These are phyloP conservation scores for Fusarium sororula DNA, from an alignment of 2,329 filamentous ascomycete genomes.

Conservation along the genomic window DNA sequence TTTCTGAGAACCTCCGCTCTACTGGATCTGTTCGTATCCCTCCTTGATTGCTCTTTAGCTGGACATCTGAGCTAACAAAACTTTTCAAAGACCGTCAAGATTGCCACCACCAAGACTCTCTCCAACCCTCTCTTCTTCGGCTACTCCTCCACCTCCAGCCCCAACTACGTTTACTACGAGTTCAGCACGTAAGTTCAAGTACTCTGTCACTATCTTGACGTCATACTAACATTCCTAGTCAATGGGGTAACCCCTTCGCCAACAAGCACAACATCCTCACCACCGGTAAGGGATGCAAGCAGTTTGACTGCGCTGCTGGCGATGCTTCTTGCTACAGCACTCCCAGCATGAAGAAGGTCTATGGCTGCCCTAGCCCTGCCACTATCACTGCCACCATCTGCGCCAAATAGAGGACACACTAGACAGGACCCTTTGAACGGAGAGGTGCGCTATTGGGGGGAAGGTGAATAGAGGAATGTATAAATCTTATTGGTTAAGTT, in stretches of 20 bases:
- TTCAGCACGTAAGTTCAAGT: slow-evolving; percentile 45
- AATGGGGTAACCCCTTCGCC: slow-evolving; percentile 52
- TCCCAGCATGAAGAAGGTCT: slow-evolving; percentile 50
- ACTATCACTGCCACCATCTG: slow-evolving; percentile 47
- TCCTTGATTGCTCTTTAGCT: too few species aligned
- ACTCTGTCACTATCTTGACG: accelerated
- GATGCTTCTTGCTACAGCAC: slow-evolving; percentile 54
- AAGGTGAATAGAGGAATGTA: accelerated
- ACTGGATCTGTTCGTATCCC: slow-evolving; percentile 43
- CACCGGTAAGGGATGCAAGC: slow-evolving; percentile 49
- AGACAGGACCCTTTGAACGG: neutral
- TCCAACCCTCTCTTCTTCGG: slow-evolving; percentile 53
- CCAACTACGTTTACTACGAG: slow-evolving; percentile 54
- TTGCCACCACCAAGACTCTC: slow-evolving; percentile 51
- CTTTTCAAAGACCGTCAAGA: slow-evolving; percentile 47
- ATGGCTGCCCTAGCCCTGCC: slow-evolving; percentile 53
- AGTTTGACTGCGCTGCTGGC: slow-evolving; percentile 52
- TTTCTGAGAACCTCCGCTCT: slow-evolving; percentile 47
- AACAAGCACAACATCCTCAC: slow-evolving; percentile 48
- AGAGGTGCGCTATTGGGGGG: accelerated
- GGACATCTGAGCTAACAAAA: too few species aligned
- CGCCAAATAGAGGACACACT: slow-evolving; percentile 19
- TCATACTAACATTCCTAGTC: neutral
- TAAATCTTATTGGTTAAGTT: neutral
- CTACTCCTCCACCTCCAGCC: slow-evolving; percentile 51